Percentiles rank a stretch among this genome's conserved stretches.
These are phyloP conservation scores for Euclidium syriacum DNA, from an alignment of 345 rosid species.

Conservation along the genomic window DNA sequence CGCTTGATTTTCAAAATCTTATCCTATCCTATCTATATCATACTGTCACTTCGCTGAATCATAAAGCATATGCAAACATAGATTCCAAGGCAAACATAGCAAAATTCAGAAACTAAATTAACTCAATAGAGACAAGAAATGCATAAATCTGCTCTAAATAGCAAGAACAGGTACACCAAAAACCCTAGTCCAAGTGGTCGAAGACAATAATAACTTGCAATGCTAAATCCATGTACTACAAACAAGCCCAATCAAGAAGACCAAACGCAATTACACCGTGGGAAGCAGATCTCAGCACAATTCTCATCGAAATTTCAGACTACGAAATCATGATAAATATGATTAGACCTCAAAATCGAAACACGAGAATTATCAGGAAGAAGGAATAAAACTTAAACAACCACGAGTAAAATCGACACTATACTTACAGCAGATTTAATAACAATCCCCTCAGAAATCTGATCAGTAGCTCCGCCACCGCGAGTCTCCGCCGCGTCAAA, in stretches of 20 bases:
- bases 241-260: background rate
- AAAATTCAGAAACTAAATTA: background rate
- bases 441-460: slow-evolving; percentile 48
- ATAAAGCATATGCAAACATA: background rate
- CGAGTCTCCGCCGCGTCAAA: slow-evolving; percentile 43
- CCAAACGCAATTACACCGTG: background rate
- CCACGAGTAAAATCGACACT: background rate
- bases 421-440: slow-evolving; percentile 63
- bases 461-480: slow-evolving; percentile 40
- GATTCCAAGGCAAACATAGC: background rate
- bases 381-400: background rate
- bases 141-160: slow-evolving; percentile 7
- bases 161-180: background rate
- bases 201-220: background rate
- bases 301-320: background rate
- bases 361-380: background rate
- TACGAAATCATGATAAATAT: background rate
- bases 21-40: slow-evolving; percentile 2
- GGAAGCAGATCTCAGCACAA: slow-evolving; percentile 34
- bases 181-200: slow-evolving; percentile 20
- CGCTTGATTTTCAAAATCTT: background rate
- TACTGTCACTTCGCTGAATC: background rate
- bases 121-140: background rate
- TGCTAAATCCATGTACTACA: slow-evolving; percentile 17
- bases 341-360: background rate